A percentile compares a stretch with the other conserved stretches of the same genome.
phyloP scores from a whole-genome alignment of 805 yeast species.

The Barnettozyma pratensis region DNA sequence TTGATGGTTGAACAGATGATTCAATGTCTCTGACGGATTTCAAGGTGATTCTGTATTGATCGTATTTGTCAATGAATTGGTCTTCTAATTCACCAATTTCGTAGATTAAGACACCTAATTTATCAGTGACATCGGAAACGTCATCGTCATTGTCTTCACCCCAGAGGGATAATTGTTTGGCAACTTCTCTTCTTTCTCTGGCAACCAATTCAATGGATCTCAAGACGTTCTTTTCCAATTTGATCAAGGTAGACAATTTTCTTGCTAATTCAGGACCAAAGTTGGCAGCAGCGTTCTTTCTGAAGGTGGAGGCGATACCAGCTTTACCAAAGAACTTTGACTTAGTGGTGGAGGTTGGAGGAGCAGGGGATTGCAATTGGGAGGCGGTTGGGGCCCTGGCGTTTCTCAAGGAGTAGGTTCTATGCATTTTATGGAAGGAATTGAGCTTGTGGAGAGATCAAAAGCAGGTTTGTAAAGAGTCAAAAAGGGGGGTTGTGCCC shows the following conservation, averaged over 20 bases:
- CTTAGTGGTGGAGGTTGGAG: conserved; percentile 71
- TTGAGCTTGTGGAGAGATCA: not conserved
- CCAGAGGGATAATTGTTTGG: conserved; percentile 95
- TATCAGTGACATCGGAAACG: conserved; percentile 94
- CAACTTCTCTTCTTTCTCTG: conserved; percentile 91
- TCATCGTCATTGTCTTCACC: conserved; percentile 98
- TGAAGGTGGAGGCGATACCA: conserved; percentile 61
- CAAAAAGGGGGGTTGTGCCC: not conserved
- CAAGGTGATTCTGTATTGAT: conserved; percentile 93
- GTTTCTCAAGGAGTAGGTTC: conserved; percentile 78
- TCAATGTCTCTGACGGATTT: conserved; percentile 95
- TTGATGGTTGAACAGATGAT: conserved; percentile 95
- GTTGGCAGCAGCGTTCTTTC: conserved; percentile 84
- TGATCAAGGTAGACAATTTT: conserved; percentile 85
- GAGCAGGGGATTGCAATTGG: conserved; percentile 74
- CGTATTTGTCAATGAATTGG: conserved; percentile 96
- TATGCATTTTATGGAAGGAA: conserved; percentile 47
- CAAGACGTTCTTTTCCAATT: conserved; percentile 95
- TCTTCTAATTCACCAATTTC: conserved; percentile 98
- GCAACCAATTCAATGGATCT: conserved; percentile 91
- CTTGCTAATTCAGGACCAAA: conserved; percentile 94
- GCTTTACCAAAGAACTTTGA: conserved; percentile 71
- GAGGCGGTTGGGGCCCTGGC: conserved; percentile 80
- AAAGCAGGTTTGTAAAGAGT: not conserved
- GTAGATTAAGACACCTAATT: conserved; percentile 90